Percentiles rank a stretch among this genome's conserved stretches.
These are phyloP conservation scores for Nymphaea colorata DNA, from an alignment of 164 flowering plant species.

Conservation along the genomic window DNA sequence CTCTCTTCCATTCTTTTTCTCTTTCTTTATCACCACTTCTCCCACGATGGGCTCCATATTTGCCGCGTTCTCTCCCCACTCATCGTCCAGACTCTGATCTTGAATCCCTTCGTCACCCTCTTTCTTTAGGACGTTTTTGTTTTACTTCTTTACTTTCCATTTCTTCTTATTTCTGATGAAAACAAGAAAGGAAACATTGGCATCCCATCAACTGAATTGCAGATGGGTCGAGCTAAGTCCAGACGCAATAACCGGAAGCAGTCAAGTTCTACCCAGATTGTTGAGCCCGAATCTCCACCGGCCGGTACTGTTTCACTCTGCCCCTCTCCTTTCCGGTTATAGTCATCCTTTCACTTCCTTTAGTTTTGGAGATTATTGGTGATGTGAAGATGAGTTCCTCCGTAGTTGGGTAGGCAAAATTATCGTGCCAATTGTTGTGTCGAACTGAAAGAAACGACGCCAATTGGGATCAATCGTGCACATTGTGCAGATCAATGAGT, in stretches of 20 bases:
- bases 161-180: background rate
- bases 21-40: too few relatives aligned
- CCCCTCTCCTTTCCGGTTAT: background rate
- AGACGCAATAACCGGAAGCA: background rate
- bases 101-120: background rate
- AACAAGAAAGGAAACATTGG: background rate
- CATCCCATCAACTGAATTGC: background rate
- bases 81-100: too few relatives aligned
- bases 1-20: background rate
- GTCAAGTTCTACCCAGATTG: background rate
- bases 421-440: too few relatives aligned
- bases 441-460: too few relatives aligned
- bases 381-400: background rate
- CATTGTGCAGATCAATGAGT: too few relatives aligned
- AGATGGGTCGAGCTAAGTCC: background rate
- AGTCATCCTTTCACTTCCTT: background rate
- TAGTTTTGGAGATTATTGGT: background rate
- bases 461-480: too few relatives aligned
- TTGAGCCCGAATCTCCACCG: background rate
- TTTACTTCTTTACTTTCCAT: background rate
- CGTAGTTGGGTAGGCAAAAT: background rate
- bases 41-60: too few relatives aligned
- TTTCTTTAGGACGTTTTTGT: background rate
- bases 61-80: too few relatives aligned
- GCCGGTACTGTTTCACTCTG: background rate